Percentiles rank a stretch among this genome's conserved stretches.
Conservation (phyloP, 768 basidiomycete species). For the Sarcodon aspratus region DNA sequence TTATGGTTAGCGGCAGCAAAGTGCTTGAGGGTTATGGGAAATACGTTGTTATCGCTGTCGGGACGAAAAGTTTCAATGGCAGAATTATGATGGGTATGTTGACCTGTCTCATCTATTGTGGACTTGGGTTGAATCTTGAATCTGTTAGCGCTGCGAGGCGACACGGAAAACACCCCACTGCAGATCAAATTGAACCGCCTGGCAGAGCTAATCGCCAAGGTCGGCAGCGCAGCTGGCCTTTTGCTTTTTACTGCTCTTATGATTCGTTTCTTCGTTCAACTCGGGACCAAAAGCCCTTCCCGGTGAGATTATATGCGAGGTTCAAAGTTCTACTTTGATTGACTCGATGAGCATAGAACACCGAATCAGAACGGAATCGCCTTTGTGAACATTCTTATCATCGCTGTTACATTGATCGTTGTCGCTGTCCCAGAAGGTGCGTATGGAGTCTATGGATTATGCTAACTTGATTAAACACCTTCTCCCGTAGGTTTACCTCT, state of each 20-base stretch:
- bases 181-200: slow-evolving; percentile 88
- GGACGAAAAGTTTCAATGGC: slow-evolving; percentile 89
- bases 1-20: slow-evolving; percentile 84
- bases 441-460: slow-evolving; percentile 2
- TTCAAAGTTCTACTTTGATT: not conserved
- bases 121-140: not conserved
- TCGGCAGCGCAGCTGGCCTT: slow-evolving; percentile 74
- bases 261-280: slow-evolving; percentile 91
- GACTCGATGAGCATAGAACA: slow-evolving; percentile 28
- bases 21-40: slow-evolving; percentile 89
- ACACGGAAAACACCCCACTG: slow-evolving; percentile 82
- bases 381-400: slow-evolving; percentile 90
- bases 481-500: slow-evolving; percentile 64
- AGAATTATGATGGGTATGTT: slow-evolving; percentile 92
- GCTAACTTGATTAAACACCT: slow-evolving; percentile 4
- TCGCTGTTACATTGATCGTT: slow-evolving; percentile 85
- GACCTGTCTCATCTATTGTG: not conserved
- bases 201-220: slow-evolving; percentile 93
- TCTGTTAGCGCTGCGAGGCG: slow-evolving; percentile 66
- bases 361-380: slow-evolving; percentile 77
- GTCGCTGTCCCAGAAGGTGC: slow-evolving; percentile 79
- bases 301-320: slow-evolving; percentile 27
- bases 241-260: slow-evolving; percentile 75
- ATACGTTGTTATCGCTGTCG: slow-evolving; percentile 90
- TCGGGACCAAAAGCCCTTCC: slow-evolving; percentile 46